Base-by-base conservation (phyloP, 129 eudicot genomes). In the Flaveria trinervia region DNA sequence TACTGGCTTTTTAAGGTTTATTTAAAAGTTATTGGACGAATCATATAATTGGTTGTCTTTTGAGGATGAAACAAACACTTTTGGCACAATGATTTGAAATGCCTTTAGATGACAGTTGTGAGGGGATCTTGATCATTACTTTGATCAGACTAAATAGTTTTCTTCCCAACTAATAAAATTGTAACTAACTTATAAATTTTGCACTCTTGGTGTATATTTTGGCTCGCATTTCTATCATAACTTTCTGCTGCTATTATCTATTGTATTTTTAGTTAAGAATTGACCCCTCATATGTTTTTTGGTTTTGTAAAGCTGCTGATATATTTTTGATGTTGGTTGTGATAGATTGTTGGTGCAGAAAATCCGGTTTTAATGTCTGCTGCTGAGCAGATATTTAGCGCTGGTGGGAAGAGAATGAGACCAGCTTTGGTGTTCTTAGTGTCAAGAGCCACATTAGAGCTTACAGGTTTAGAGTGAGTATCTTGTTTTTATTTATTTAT, bases 371-470 rank as follows among this genome's bases (percentile, higher is more conserved):
- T 93, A 83, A 90, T 89, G 97, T 87, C 97, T 44, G 97, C 97
- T 11, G 98, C 98, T 14, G 93, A 93, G 84, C 98, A 93, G 81
- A 93, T 93, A 50, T 93, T 93, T 84, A 86, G 95, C 81, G 98
- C 97, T 56, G 98, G 98, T 80, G 98, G 97, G 64, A 93, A 93
- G 84, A 87, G 97, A 80, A 93, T 93, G 96, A 88, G 98, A 78
- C 97, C 97, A 46, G 98, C 98, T 13, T 80, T 93, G 84, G 98
- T 90, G 65, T 93, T 93, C 82, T 85, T 93, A 61, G 98, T 87
- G 73, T 87, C 98, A 60, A 85, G 97, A 83, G 98, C 98, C 77
- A 93, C 98, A 2, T 85, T 89, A 54, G 91, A 76, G 33, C 80
- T 90, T 71, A 89, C 80, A 36, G 96, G 97, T 78, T 83, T 90